phyloP scores from a whole-genome alignment of 805 yeast genomes.

The Saccharomycopsis fodiens region DNA sequence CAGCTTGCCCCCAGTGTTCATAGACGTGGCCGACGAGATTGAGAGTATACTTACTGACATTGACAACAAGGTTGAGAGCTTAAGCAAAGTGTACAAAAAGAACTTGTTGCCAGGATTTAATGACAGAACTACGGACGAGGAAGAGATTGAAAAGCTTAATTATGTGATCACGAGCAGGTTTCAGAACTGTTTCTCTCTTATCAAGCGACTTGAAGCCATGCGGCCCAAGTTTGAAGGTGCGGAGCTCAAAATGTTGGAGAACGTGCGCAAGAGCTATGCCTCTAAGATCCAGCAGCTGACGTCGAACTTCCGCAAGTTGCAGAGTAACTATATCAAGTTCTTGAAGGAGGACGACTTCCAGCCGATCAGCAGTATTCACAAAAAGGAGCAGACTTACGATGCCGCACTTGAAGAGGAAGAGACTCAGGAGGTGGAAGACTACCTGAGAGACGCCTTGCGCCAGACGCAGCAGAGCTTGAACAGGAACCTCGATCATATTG shows the following conservation, averaged over 20 bases:
- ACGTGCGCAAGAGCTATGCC: constrained; percentile 81
- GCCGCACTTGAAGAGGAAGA: constrained; percentile 29
- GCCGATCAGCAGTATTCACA: constrained; percentile 18
- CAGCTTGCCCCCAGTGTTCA: constrained; percentile 68
- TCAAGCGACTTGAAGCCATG: constrained; percentile 54
- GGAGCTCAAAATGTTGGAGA: constrained; percentile 63
- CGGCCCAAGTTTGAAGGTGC: constrained; percentile 27
- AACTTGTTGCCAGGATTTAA: constrained; percentile 81
- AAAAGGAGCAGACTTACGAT: constrained; percentile 21
- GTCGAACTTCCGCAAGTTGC: constrained; percentile 74
- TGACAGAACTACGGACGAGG: constrained; percentile 71
- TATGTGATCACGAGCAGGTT: constrained; percentile 66
- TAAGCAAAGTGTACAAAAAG: constrained; percentile 68
- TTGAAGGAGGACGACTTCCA: constrained; percentile 74
- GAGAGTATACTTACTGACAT: constrained; percentile 54
- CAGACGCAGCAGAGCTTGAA: constrained; percentile 36
- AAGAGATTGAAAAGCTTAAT: constrained; percentile 71
- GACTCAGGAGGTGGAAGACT: constrained; percentile 36
- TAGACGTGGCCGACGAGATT: constrained; percentile 65
- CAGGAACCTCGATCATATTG: constrained; percentile 23
- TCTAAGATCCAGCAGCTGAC: constrained; percentile 73
- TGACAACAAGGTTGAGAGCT: constrained; percentile 44
- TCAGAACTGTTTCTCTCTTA: constrained; percentile 69
- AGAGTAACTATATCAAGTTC: constrained; percentile 80
- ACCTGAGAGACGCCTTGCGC: constrained; percentile 45